These are phyloP conservation scores for Penicillium crustosum DNA, from an alignment of 2,329 filamentous ascomycete species.

Conservation along the genomic window DNA sequence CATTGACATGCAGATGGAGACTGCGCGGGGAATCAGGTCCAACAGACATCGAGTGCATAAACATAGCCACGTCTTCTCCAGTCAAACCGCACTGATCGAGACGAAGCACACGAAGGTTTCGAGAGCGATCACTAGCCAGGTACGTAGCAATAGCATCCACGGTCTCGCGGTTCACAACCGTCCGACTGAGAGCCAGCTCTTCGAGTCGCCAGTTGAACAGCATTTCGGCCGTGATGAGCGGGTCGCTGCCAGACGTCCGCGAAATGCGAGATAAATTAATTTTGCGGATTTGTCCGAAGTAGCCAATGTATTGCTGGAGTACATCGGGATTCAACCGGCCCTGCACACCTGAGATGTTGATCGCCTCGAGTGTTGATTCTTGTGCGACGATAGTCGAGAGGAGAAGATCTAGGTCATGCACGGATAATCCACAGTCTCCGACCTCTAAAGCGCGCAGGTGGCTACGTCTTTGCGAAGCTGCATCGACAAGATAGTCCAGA, in stretches of 20 bases:
- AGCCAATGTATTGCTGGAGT: constrained; percentile 66
- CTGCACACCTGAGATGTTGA: constrained; percentile 67
- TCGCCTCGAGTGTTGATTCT: constrained; percentile 64
- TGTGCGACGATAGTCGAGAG: constrained; percentile 65
- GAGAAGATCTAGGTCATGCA: constrained; percentile 56
- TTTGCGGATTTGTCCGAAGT: constrained; percentile 65
- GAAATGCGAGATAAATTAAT: constrained; percentile 66
- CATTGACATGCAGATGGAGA: constrained; percentile 66
- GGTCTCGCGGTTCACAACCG: constrained; percentile 61
- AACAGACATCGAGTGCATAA: constrained; percentile 63
- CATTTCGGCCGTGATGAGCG: constrained; percentile 65
- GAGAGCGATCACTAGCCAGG: constrained; percentile 60
- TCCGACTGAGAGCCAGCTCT: constrained; percentile 64
- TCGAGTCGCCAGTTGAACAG: constrained; percentile 67
- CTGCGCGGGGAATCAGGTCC: constrained; percentile 52
- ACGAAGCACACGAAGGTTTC: constrained; percentile 60
- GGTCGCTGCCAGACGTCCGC: constrained; percentile 61
- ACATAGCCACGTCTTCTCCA: constrained; percentile 62
- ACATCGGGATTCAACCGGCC: constrained; percentile 63
- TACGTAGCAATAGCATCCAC: constrained; percentile 67
- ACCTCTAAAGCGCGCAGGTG: constrained; percentile 68
- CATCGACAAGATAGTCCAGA: constrained; percentile 64
- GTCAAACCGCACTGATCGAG: constrained; percentile 67
- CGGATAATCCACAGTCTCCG: constrained; percentile 58
- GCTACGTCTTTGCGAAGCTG: constrained; percentile 64